Evolutionary conservation across 164 flowering plant genomes (phyloP), one percentile per base, ranked within the genome.

Genomic region (Vitis rotundifolia): DNA sequence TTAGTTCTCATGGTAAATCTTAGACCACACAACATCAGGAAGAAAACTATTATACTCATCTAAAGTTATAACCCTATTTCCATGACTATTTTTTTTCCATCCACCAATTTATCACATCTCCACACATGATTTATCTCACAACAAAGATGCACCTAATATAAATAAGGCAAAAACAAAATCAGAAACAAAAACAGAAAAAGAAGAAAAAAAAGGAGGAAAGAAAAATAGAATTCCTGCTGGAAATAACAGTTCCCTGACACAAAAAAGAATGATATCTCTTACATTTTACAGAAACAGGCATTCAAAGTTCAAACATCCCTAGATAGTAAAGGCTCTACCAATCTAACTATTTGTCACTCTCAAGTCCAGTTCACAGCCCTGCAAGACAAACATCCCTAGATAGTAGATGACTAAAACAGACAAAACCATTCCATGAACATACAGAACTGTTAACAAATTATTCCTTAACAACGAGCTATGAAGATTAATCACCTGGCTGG

Each of bases 401-500:
- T 37, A 37, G 44, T 6, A 58, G 6, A 58, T 13, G 61, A 58
- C 26, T n/a, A 58, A 22, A 3, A n/a, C 28, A 58, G 9, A 1
- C 14, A 9, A 10, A 59, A 9, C 61, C 61, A 59, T 22, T 26
- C 13, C 26, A 11, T 18, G 47, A 59, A 53, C 14, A 22, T 1
- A 11, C 14, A 26, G 37, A 59, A 26, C 13, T 59, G 11, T 22
- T 6, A 22, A 22, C n/a, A 59, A 6, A 59, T 18, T 47, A 1
- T 64, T 64, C 37, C 18, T 26, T 11, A 19, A 51, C 56, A 49
- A 51, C 11, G 3, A 1, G 9, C 54, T 9, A 72, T 31, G 12
- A 11, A 49, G 29, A 31, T 12, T 22, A 44, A 70, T 74, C 70
- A 96, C 99, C 99, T 78, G 97, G 94, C 0, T 89, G 80, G 9